Evolutionary conservation across 139 green algal genomes (phyloP).

Genomic region (Nannochloris sp.): DNA sequence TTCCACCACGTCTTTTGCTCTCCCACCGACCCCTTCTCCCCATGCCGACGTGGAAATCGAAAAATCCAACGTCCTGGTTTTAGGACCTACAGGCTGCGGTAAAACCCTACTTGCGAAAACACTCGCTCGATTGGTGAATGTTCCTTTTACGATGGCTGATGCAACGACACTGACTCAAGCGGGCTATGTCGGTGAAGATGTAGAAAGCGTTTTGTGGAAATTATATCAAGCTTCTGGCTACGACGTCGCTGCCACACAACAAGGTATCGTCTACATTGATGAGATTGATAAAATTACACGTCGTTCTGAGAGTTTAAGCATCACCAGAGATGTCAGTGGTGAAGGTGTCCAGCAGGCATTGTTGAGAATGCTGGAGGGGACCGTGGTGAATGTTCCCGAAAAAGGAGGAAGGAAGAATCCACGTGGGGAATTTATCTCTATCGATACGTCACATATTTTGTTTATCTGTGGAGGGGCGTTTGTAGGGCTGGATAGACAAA

Average conservation of each 20-base stretch:
- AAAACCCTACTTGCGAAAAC: slow-evolving; percentile 94
- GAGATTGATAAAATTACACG: slow-evolving; percentile 96
- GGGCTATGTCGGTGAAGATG: slow-evolving; percentile 96
- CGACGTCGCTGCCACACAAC: slow-evolving; percentile 66
- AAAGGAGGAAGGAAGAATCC: slow-evolving; percentile 89
- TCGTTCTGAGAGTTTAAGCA: slow-evolving; percentile 57
- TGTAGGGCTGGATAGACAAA: slow-evolving; percentile 76
- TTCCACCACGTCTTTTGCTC: not conserved
- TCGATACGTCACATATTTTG: slow-evolving; percentile 95
- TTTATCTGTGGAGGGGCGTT: slow-evolving; percentile 97
- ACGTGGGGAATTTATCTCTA: slow-evolving; percentile 51
- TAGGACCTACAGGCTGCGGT: slow-evolving; percentile 57
- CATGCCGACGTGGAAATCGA: slow-evolving; percentile 76
- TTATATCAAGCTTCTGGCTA: slow-evolving; percentile 72
- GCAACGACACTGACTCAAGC: slow-evolving; percentile 95
- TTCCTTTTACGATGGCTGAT: slow-evolving; percentile 93
- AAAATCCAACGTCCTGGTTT: slow-evolving; percentile 93
- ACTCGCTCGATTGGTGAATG: slow-evolving; percentile 77
- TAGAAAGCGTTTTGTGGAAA: slow-evolving; percentile 94
- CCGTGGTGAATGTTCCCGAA: slow-evolving; percentile 91
- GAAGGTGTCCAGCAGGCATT: slow-evolving; percentile 93
- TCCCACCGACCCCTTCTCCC: too few relatives aligned
- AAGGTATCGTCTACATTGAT: slow-evolving; percentile 45
- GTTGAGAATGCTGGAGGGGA: slow-evolving; percentile 88
- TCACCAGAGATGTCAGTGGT: slow-evolving; percentile 91